Conservation (phyloP, 2,329 filamentous ascomycete genomes). For the Pseudogymnoascus sp. region DNA sequence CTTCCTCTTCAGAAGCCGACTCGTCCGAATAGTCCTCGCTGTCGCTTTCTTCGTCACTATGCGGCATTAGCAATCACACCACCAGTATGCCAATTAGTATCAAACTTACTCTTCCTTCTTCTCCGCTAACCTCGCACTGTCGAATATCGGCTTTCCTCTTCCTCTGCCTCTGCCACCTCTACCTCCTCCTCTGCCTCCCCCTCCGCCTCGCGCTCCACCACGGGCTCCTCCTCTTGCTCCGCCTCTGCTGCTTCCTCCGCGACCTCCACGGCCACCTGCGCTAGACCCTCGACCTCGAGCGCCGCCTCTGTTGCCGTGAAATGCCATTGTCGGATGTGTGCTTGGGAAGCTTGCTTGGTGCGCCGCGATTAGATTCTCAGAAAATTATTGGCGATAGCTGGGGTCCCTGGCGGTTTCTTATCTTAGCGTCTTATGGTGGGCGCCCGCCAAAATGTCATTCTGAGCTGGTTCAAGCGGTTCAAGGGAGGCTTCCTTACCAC, state of each 20-base stretch:
- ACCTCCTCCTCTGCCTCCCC: slow-evolving; percentile 21
- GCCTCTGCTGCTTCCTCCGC: slow-evolving; percentile 22
- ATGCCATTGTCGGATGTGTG: slow-evolving; percentile 11
- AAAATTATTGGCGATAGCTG: slow-evolving; percentile 12
- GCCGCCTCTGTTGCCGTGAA: slow-evolving; percentile 22
- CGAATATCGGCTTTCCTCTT: slow-evolving; percentile 36
- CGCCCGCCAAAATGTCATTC: slow-evolving; percentile 1
- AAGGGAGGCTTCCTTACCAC: not conserved
- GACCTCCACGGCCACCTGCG: slow-evolving; percentile 21
- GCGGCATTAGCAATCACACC: slow-evolving; percentile 12
- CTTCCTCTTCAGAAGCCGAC: slow-evolving; percentile 33
- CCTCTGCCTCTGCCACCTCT: slow-evolving; percentile 25
- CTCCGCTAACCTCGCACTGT: slow-evolving; percentile 40
- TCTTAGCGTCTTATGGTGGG: not conserved
- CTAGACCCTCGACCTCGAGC: slow-evolving; percentile 17
- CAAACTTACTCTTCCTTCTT: slow-evolving; percentile 33
- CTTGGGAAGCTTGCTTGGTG: slow-evolving; percentile 1
- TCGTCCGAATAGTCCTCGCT: slow-evolving; percentile 32
- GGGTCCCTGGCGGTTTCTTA: slow-evolving; percentile 5
- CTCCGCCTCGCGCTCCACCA: slow-evolving; percentile 31
- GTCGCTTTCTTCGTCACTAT: slow-evolving; percentile 21
- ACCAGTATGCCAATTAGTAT: not conserved
- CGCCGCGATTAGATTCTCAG: slow-evolving; percentile 3
- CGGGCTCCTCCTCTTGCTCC: slow-evolving; percentile 17
- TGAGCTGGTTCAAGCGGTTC: not conserved